These are phyloP conservation scores for Myxozyma udenii DNA, from an alignment of 805 yeast species.

Conservation along the genomic window DNA sequence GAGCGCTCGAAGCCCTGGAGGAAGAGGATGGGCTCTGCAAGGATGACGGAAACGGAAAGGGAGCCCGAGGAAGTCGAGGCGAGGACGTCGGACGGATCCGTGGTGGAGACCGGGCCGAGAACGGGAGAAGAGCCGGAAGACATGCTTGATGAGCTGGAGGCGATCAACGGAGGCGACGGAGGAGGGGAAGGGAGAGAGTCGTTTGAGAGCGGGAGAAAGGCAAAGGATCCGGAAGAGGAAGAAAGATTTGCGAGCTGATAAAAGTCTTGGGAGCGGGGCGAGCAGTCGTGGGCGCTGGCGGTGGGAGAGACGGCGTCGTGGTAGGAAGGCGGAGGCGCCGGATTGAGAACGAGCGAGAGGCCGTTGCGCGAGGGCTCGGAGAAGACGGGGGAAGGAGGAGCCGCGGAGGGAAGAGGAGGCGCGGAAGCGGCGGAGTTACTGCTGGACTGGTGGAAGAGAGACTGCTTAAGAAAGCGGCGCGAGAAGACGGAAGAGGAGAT, in stretches of 20 bases:
- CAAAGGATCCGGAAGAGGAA: conserved; percentile 3
- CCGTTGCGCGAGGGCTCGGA: conserved; percentile 8
- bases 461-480: conserved; percentile 28
- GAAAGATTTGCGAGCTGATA: conserved; percentile 3
- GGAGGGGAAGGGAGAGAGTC: conserved; percentile 11
- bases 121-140: background rate
- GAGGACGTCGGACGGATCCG: conserved; percentile 19
- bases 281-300: background rate
- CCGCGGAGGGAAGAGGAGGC: conserved; percentile 14
- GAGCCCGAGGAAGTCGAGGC: conserved; percentile 43
- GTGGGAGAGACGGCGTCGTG: background rate
- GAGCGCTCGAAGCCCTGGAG: conserved; percentile 74
- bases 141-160: conserved; percentile 4
- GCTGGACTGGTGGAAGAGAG: conserved; percentile 20
- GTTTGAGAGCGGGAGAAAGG: conserved; percentile 3
- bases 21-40: conserved; percentile 77
- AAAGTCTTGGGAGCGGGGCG: conserved; percentile 4
- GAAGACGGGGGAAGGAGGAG: conserved; percentile 13
- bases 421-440: too few species aligned
- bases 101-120: conserved; percentile 2
- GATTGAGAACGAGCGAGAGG: conserved; percentile 10
- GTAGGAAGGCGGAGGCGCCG: conserved; percentile 13
- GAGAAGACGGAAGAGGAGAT: conserved; percentile 25
- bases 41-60: conserved; percentile 64
- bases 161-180: conserved; percentile 10